Percentiles rank a stretch among this genome's conserved stretches.
Conservation (phyloP, 2,329 filamentous ascomycete species). For the Tolypocladium capitatum region DNA sequence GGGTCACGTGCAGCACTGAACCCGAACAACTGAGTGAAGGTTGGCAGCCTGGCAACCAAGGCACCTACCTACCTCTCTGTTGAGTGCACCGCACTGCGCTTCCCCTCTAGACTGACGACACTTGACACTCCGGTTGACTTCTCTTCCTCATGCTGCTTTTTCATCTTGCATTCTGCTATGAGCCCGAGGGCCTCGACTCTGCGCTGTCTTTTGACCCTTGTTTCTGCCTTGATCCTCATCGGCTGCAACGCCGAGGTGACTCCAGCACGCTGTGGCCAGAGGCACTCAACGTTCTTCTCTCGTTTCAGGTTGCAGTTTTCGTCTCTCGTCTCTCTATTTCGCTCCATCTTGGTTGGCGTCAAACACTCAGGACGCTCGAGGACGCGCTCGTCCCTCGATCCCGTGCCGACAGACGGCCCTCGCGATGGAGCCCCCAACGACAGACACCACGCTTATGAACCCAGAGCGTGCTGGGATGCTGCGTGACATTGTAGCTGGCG, state of each 20-base stretch:
- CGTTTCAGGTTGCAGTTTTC: too few species aligned
- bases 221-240: not conserved
- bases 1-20: too few species aligned
- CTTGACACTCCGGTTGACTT: not conserved
- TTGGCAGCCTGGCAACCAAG: not conserved
- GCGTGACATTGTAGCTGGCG: conserved; percentile 3
- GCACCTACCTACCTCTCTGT: not conserved
- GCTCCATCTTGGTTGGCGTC: not conserved
- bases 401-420: not conserved
- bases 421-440: not conserved
- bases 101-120: not conserved
- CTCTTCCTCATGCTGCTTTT: not conserved
- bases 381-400: not conserved
- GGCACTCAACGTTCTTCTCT: too few species aligned
- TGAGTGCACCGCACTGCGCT: not conserved
- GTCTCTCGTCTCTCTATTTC: too few species aligned
- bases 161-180: not conserved
- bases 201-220: not conserved
- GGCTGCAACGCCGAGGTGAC: too few species aligned
- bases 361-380: not conserved
- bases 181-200: not conserved
- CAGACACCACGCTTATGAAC: conserved; percentile 8
- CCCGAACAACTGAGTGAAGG: not conserved
- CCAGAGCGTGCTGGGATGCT: conserved; percentile 15
- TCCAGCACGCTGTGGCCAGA: too few species aligned